phyloP scores from a whole-genome alignment of 2,329 filamentous ascomycete genomes.

The Hymenotorrendiella dingleyae region DNA sequence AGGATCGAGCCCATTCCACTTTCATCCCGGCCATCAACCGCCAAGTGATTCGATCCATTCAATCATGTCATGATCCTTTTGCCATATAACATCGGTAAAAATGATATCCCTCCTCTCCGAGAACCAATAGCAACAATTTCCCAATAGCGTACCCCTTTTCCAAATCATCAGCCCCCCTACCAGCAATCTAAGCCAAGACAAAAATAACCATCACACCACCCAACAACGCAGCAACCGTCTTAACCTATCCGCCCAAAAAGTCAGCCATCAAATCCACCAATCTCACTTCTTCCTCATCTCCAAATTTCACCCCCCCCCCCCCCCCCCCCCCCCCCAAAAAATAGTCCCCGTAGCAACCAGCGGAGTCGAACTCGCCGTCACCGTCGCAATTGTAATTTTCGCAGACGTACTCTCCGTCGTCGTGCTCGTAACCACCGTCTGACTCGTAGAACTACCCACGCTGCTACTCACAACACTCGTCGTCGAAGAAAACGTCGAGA shows the following conservation, averaged over 20 bases:
- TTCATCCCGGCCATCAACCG: no score
- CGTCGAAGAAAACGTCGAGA: not conserved
- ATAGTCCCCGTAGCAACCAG: not conserved
- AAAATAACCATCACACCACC: constrained; percentile 1
- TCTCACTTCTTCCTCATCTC: not conserved
- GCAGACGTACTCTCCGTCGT: not conserved
- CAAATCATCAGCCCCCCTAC: no score
- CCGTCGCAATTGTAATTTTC: not conserved
- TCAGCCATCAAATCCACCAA: not conserved
- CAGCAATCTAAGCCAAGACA: constrained; percentile 3
- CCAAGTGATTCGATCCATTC: no score
- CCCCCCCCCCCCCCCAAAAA: not conserved
- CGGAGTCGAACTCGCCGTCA: not conserved
- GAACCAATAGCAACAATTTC: no score
- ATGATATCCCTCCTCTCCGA: no score
- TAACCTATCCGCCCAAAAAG: not conserved
- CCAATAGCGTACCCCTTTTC: no score
- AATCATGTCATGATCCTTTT: no score
- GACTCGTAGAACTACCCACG: not conserved
- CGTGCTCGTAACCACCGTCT: not conserved
- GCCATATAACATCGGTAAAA: no score
- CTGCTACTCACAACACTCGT: no score
- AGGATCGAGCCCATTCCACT: no score
- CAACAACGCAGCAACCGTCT: not conserved
- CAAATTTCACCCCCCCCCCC: not conserved